Evolutionary conservation across 73 alveolate species (phyloP), one percentile per base, ranked within the genome.

Genomic region (Paramecium primaurelia): DNA sequence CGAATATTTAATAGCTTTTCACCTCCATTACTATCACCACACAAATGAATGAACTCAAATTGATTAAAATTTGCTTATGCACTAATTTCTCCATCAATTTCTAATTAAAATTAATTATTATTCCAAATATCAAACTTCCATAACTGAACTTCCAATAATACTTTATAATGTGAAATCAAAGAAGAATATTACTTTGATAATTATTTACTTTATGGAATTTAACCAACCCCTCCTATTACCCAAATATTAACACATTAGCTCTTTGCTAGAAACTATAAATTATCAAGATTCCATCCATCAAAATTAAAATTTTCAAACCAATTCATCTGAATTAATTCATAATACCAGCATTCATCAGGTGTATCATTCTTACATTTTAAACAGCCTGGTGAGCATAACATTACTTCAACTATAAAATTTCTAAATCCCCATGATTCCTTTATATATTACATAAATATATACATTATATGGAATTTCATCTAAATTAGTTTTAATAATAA

Each of bases 401-500:
- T 3, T 22, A 59, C 12, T 14, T 22, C 34, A 0, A 59, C 77
- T 18, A 10, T 59, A 28, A 59, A 59, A 16, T 59, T 18, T 59
- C 77, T 59, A 28, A 59, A 59, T 10, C 77, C 77, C 77, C 77
- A 59, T 7, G 77, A 59, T 59, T 59, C 77, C 77, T 59, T n/a
- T 3, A 51, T 51, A 5, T 6, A 59, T 25, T 11, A 8, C 6
- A 45, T 45, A 12, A 45, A 38, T 38, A 38, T 38, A 45, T 59
- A 59, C 77, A 8, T 8, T 59, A 8, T 59, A 22, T 7, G 77
- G 42, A 22, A 9, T 28, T 18, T 59, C 77, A 59, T 14, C 77
- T 59, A 59, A 59, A 59, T 59, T 16, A 25, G 77, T 25, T 16
- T 8, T 59, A 3, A 59, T 22, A 6, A 59, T 25, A 7, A 59